Base-by-base conservation (phyloP, 2,329 filamentous ascomycete species). In the Apiospora koreana region DNA sequence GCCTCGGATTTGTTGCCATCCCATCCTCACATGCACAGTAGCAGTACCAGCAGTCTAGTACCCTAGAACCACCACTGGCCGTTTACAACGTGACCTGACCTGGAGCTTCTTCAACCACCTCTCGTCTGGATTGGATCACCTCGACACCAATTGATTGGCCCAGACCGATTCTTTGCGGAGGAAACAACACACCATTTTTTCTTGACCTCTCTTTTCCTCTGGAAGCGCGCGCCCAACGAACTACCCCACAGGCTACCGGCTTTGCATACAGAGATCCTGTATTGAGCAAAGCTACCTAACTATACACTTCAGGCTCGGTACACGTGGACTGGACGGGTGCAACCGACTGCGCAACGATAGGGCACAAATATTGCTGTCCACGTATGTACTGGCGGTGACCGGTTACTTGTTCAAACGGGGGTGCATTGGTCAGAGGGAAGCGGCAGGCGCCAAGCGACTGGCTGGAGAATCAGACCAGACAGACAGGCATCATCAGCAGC, bases 241-340 rank as follows among this genome's bases (percentile, higher is more conserved):
- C 45, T 64, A 70, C 69, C 69, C 66, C 69, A 68, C 69, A 67
- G 28, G 28, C 42, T 66, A 31, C 46, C 45, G 58, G 69, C 66
- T 64, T 28, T 54, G 54, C 65, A 70, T 46, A 28, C 64, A 18
- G 38, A 45, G n/a, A 38, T 35, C 18, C 21, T 38, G 28, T 62
- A 62, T 28, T 38, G 10, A 28, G 8, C 41, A 12, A 16, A 62
- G 54, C 54, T 38, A 62, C 54, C 54, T 38, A 67, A 50, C 43
- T 31, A n/a, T 35, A 35, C 35, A 35, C 4, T 67, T 41, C 66
- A 41, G 66, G 35, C 68, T 58, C 64, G 38, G 31, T 68, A 71
- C 70, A 71, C 68, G 70, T 71, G 70, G 70, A 69, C 70, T 62
- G 54, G 28, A 38, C 54, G 46, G 68, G 70, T 71, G 70, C 70